Evolutionary conservation across 1,139 yeast genomes (phyloP).

Genomic region (Scheffersomyces lignicola): DNA sequence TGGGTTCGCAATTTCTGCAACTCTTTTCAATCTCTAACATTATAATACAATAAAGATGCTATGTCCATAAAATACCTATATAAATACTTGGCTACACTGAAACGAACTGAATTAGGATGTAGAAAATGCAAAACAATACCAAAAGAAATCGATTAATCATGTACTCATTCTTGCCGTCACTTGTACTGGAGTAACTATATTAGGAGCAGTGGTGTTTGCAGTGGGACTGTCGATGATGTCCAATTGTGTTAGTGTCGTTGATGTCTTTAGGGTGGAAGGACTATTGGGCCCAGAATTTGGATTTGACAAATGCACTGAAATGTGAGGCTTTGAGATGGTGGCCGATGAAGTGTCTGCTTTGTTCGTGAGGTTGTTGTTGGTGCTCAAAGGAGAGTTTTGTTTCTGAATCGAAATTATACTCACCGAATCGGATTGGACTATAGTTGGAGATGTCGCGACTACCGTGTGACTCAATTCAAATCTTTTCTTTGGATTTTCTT

Average conservation of each 20-base stretch:
- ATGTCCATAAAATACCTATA: too few relatives aligned
- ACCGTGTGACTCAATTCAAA: slow-evolving; percentile 23
- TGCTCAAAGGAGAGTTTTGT: slow-evolving; percentile 24
- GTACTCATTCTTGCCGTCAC: slow-evolving; percentile 47
- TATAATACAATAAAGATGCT: too few relatives aligned
- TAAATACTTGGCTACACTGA: too few relatives aligned
- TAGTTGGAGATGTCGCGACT: slow-evolving; percentile 19
- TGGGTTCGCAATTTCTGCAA: too few relatives aligned
- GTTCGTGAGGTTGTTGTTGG: slow-evolving; percentile 30
- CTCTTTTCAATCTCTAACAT: too few relatives aligned
- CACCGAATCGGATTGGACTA: slow-evolving; percentile 11
- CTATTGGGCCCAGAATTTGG: slow-evolving; percentile 12
- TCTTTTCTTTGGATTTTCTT: slow-evolving; percentile 10
- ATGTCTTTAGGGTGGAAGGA: slow-evolving; percentile 19
- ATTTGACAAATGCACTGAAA: slow-evolving; percentile 8
- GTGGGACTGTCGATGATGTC: slow-evolving; percentile 30
- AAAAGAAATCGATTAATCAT: slow-evolving; percentile 12
- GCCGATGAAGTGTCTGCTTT: slow-evolving; percentile 15
- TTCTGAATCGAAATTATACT: slow-evolving; percentile 2
- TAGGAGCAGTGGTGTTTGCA: slow-evolving; percentile 34
- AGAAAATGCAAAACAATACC: neutral
- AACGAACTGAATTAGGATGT: too few relatives aligned
- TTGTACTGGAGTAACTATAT: slow-evolving; percentile 47
- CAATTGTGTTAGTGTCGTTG: slow-evolving; percentile 32
- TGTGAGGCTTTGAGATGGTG: slow-evolving; percentile 4